These are phyloP conservation scores for Fonsecaea nubica DNA, from an alignment of 2,329 filamentous ascomycete genomes.

Conservation along the genomic window DNA sequence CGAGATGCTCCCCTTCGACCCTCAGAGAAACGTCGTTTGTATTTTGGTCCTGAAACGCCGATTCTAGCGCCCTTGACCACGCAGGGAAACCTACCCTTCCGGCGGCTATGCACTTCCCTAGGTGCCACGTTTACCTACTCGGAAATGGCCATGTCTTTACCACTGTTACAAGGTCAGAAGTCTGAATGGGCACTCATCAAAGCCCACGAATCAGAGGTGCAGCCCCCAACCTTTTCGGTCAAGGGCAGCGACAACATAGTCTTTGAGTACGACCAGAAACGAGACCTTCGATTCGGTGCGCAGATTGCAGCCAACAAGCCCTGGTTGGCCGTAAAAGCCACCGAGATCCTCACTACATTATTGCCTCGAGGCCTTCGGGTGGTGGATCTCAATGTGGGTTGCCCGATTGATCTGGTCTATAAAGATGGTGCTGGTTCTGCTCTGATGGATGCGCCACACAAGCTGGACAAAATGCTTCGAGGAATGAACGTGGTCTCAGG, in stretches of 20 bases:
- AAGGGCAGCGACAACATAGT: conserved; percentile 60
- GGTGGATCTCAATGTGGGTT: conserved; percentile 95
- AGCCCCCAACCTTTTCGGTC: conserved; percentile 71
- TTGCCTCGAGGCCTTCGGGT: conserved; percentile 80
- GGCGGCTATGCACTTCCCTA: conserved; percentile 84
- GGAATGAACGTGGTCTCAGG: conserved; percentile 95
- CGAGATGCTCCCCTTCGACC: conserved; percentile 85
- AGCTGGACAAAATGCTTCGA: conserved; percentile 90
- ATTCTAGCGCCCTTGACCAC: conserved; percentile 94
- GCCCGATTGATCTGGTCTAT: conserved; percentile 93
- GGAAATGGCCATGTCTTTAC: conserved; percentile 95
- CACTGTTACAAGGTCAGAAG: conserved; percentile 86
- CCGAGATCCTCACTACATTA: conserved; percentile 77
- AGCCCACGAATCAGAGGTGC: conserved; percentile 82
- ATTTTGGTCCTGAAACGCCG: conserved; percentile 93
- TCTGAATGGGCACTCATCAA: conserved; percentile 95
- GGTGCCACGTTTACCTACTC: conserved; percentile 95
- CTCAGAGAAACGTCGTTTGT: conserved; percentile 91
- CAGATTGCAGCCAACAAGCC: conserved; percentile 94
- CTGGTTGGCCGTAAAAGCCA: conserved; percentile 86
- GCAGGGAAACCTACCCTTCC: conserved; percentile 94
- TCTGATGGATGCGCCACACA: conserved; percentile 83
- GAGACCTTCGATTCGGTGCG: conserved; percentile 85
- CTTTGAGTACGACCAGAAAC: conserved; percentile 78
- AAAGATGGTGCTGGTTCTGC: conserved; percentile 87